Base-by-base conservation (phyloP, 2,329 filamentous ascomycete species). In the Sarocladium kiliense region DNA sequence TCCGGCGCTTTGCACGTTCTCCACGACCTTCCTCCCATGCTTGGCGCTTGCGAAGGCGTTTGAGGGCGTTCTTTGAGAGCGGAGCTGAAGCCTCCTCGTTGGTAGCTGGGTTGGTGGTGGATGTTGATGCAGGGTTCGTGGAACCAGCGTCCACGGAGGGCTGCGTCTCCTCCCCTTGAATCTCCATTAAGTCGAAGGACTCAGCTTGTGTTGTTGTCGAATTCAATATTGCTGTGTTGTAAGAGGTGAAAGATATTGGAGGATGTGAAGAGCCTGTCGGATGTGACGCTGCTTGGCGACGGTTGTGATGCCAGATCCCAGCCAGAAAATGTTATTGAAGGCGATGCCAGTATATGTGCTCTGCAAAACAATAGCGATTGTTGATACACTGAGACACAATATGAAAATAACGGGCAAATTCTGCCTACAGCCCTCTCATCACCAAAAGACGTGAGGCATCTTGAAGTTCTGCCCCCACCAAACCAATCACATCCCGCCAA, bases 11-110 rank as follows among this genome's bases (percentile, higher is more conserved):
- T 58, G 78, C 79, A 58, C 83, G 81, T 30, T 78, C 75, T 39
- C 81, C 81, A 59, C 84, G 86, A 21, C 80, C 81, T 7, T 86
- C 84, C 63, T 96, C 91, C 88, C 89, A 96, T 66, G 82, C 77
- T 65, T 89, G 79, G 59, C 84, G 79, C 55, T 84, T 85, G 58
- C 81, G 84, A 54, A 91, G 75, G 65, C 91, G 93, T 71, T 96
- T 96, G 58, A 87, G 75, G 62, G 93, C 88, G 64, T 87, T 95
- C 66, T 97, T 97, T 18, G 93, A 96, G 53, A 97, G 59, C 21
- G 63, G 61, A 2, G 62, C 60, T 4, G 44, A 47, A 3, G 44
- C 3, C 5, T 47, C 44, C 2, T 56, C 39, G 5, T 47, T 42
- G 19, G 63, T 56, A 36, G 47, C 56, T 34, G 44, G 21, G 14